These are phyloP conservation scores for Podospora bellae-mahoneyi DNA, from an alignment of 495 filamentous ascomycete species.

Conservation along the genomic window DNA sequence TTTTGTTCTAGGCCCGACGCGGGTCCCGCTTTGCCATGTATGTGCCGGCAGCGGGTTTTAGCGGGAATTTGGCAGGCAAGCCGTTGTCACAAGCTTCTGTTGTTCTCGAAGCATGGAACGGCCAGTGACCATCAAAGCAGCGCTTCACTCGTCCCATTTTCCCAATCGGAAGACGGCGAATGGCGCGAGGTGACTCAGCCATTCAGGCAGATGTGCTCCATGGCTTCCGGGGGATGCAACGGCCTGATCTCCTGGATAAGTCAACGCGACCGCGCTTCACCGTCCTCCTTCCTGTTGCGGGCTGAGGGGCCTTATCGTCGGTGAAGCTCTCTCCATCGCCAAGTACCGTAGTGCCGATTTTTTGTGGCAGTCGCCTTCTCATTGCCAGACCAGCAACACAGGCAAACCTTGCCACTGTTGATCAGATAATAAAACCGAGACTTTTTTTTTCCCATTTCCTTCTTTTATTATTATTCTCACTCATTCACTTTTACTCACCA, in stretches of 20 bases:
- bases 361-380: constrained; percentile 18
- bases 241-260: constrained; percentile 15
- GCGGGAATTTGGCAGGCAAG: neutral
- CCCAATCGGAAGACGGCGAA: constrained; percentile 20
- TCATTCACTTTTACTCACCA: neutral
- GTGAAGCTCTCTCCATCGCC: constrained; percentile 4
- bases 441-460: neutral
- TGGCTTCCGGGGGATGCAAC: neutral
- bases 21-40: neutral
- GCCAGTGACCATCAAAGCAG: neutral
- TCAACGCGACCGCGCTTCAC: constrained; percentile 7
- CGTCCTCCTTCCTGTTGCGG: constrained; percentile 22
- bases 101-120: neutral
- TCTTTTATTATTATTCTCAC: neutral
- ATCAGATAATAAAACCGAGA: neutral
- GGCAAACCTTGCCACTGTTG: constrained; percentile 4
- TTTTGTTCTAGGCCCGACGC: neutral
- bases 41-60: too few species aligned
- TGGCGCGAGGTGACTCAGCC: constrained; percentile 12
- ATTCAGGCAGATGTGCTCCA: constrained; percentile 6
- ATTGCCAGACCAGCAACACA: neutral
- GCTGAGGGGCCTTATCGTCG: constrained; percentile 6
- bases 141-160: neutral
- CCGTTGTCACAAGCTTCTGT: neutral
- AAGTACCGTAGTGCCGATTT: neutral